phyloP scores from a whole-genome alignment of 192 early-diverging fungal species.

The Entomortierella parvispora region DNA sequence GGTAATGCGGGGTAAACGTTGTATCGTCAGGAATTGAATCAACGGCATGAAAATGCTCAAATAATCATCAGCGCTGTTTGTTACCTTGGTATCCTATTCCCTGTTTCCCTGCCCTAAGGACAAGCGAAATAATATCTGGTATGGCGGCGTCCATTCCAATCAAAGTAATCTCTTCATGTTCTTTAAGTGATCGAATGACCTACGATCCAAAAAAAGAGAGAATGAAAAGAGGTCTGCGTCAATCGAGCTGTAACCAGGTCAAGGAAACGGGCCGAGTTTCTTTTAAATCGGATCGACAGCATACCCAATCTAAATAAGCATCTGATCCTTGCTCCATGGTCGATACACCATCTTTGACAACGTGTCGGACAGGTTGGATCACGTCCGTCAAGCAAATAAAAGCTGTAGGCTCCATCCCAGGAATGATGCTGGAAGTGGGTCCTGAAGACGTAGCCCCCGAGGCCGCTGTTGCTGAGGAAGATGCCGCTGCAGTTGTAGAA shows the following conservation, averaged over 20 bases:
- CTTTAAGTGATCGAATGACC: constrained; percentile 38
- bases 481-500: background rate
- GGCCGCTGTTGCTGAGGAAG: constrained; percentile 1
- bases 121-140: constrained; percentile 45
- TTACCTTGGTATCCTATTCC: constrained; percentile 52
- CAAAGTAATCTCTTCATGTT: constrained; percentile 46
- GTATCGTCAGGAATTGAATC: no score
- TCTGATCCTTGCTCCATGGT: constrained; percentile 47
- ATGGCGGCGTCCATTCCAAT: constrained; percentile 51
- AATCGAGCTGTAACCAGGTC: no score
- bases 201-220: background rate
- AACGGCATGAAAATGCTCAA: no score
- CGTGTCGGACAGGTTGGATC: constrained; percentile 37
- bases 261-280: no score
- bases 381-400: constrained; percentile 48
- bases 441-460: background rate
- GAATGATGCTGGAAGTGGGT: constrained; percentile 21
- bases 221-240: no score
- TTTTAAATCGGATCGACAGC: no score
- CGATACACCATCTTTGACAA: constrained; percentile 42
- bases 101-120: constrained; percentile 33
- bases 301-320: constrained; percentile 49
- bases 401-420: constrained; percentile 45
- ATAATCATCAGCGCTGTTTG: no score
- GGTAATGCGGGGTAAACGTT: background rate